Evolutionary conservation across 805 yeast species (phyloP).

Genomic region (Candida germanica): DNA sequence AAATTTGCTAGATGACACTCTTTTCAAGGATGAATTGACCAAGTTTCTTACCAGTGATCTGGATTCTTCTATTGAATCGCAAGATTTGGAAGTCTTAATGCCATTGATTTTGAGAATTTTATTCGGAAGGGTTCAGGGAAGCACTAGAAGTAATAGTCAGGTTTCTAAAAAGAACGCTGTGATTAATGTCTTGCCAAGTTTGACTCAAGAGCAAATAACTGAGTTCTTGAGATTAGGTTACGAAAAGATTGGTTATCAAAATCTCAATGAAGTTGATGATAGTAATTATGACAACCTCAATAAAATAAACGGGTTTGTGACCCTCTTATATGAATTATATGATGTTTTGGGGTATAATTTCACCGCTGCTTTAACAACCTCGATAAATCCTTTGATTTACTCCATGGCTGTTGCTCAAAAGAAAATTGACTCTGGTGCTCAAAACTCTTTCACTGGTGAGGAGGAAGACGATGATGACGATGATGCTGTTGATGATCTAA

Average conservation of each 20-base stretch:
- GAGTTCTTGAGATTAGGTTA: constrained; percentile 64
- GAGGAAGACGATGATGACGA: constrained; percentile 16
- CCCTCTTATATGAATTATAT: constrained; percentile 54
- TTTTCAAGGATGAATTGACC: constrained; percentile 81
- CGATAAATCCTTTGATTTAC: constrained; percentile 57
- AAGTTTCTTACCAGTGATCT: constrained; percentile 50
- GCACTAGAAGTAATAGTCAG: constrained; percentile 66
- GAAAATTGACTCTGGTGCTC: constrained; percentile 2
- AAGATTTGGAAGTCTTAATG: constrained; percentile 59
- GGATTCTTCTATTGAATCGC: constrained; percentile 54
- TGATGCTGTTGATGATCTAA: constrained; percentile 13
- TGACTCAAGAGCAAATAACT: constrained; percentile 49
- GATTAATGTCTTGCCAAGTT: constrained; percentile 56
- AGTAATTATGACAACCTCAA: constrained; percentile 37
- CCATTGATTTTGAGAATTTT: constrained; percentile 74
- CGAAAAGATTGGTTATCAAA: constrained; percentile 45
- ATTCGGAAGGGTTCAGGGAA: constrained; percentile 80
- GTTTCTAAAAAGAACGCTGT: constrained; percentile 71
- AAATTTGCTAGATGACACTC: constrained; percentile 75
- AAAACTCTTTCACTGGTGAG: constrained; percentile 1
- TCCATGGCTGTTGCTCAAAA: constrained; percentile 52
- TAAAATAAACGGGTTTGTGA: constrained; percentile 62
- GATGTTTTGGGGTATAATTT: constrained; percentile 58
- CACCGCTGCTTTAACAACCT: constrained; percentile 44
- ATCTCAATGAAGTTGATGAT: constrained; percentile 9